These are phyloP conservation scores for Plantago coronopus DNA, from an alignment of 305 asterid species.

Conservation along the genomic window DNA sequence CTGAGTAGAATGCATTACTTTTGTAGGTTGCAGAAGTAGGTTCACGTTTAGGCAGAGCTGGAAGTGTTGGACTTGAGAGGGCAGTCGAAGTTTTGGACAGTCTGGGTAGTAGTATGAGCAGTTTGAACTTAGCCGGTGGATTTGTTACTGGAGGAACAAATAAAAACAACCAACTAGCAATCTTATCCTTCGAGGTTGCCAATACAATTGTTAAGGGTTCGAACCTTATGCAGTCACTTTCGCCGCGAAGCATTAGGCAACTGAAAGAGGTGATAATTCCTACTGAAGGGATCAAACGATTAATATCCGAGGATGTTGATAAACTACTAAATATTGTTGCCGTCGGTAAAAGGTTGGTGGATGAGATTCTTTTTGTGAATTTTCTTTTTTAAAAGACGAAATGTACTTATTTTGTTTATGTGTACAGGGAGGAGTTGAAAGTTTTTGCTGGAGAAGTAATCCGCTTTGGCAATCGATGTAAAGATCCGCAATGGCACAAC, in stretches of 20 bases:
- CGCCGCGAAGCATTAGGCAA: slow-evolving; percentile 47
- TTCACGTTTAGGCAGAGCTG: slow-evolving; percentile 44
- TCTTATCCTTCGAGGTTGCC: slow-evolving; percentile 74
- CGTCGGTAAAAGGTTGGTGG: slow-evolving; percentile 60
- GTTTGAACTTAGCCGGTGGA: slow-evolving; percentile 47
- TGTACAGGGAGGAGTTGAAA: slow-evolving; percentile 68
- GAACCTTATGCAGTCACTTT: slow-evolving; percentile 60
- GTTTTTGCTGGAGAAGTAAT: slow-evolving; percentile 73
- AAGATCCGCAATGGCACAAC: slow-evolving; percentile 91
- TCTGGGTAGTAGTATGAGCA: slow-evolving; percentile 58
- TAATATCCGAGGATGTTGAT: slow-evolving; percentile 53
- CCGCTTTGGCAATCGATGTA: slow-evolving; percentile 86
- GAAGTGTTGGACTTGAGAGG: slow-evolving; percentile 54
- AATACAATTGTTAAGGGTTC: slow-evolving; percentile 77
- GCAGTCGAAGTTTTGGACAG: slow-evolving; percentile 66
- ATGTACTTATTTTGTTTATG: slow-evolving; percentile 6
- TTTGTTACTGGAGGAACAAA: slow-evolving; percentile 48
- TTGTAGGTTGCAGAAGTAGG: slow-evolving; percentile 65
- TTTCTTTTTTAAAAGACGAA: slow-evolving; percentile 2
- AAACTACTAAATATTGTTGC: slow-evolving; percentile 65
- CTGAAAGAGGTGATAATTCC: slow-evolving; percentile 59
- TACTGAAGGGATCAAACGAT: slow-evolving; percentile 55
- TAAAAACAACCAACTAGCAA: slow-evolving; percentile 57
- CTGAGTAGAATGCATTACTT: not conserved
- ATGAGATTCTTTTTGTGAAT: slow-evolving; percentile 3